These are phyloP conservation scores for Geranomyces variabilis DNA, from an alignment of 192 early-diverging fungal genomes.

Conservation along the genomic window DNA sequence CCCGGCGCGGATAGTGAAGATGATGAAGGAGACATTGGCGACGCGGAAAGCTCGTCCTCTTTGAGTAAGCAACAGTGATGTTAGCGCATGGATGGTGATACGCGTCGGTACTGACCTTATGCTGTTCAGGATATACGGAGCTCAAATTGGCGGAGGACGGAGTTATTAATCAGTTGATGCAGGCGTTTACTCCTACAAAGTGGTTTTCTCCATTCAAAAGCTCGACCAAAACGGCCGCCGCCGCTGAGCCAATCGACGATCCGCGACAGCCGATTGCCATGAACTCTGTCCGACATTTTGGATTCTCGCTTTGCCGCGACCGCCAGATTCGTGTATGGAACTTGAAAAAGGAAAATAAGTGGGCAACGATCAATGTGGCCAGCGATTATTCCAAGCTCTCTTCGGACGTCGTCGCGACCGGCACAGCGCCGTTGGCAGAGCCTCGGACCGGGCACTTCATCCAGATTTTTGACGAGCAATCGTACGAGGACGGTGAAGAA, in stretches of 20 bases:
- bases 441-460: slow-evolving; percentile 14
- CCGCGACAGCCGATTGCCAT: slow-evolving; percentile 34
- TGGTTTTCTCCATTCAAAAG: slow-evolving; percentile 28
- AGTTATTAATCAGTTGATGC: slow-evolving; percentile 23
- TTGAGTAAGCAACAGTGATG: neutral
- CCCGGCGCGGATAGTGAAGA: neutral
- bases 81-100: neutral
- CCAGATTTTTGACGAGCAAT: slow-evolving; percentile 17
- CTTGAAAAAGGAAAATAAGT: slow-evolving; percentile 16
- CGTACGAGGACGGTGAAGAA: slow-evolving; percentile 6
- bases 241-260: neutral
- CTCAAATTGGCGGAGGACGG: slow-evolving; percentile 8
- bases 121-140: slow-evolving; percentile 8
- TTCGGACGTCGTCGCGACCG: neutral
- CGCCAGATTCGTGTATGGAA: slow-evolving; percentile 32
- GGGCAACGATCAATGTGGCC: slow-evolving; percentile 15
- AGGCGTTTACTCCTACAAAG: slow-evolving; percentile 17
- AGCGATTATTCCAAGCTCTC: neutral
- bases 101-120: neutral
- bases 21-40: neutral
- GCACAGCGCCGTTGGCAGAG: neutral
- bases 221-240: neutral
- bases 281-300: slow-evolving; percentile 13
- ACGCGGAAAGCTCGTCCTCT: neutral
- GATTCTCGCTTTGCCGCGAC: slow-evolving; percentile 26